These are phyloP conservation scores for Puccinia novopanici DNA, from an alignment of 1,284 basidiomycete genomes.

Conservation along the genomic window DNA sequence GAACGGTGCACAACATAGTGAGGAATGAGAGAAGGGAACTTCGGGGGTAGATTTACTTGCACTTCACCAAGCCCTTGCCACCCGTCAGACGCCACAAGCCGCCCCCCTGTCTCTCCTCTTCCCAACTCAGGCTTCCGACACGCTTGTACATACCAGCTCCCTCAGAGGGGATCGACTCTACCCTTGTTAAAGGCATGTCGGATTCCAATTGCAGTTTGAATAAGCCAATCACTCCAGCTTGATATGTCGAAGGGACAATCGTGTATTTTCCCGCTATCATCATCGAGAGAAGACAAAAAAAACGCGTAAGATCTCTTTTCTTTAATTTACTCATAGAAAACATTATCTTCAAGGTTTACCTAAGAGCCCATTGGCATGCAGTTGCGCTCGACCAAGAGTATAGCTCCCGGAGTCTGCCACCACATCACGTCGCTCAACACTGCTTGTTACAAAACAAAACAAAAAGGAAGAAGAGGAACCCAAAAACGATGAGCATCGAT, in stretches of 20 bases:
- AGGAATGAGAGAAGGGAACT: background rate
- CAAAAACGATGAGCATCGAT: background rate
- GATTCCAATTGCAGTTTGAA: slow-evolving; percentile 48
- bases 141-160: slow-evolving; percentile 49
- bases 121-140: slow-evolving; percentile 27
- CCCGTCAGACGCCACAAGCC: slow-evolving; percentile 28
- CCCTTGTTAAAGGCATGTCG: slow-evolving; percentile 18
- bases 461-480: background rate
- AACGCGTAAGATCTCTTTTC: background rate
- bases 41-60: slow-evolving; percentile 24
- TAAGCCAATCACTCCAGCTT: slow-evolving; percentile 27
- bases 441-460: too few relatives aligned
- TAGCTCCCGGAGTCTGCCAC: slow-evolving; percentile 44
- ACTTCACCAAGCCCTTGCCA: slow-evolving; percentile 26
- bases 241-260: slow-evolving; percentile 43
- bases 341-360: background rate
- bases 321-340: background rate
- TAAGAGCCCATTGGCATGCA: slow-evolving; percentile 20
- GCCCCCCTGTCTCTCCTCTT: slow-evolving; percentile 12
- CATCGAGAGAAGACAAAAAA: background rate
- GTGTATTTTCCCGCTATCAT: slow-evolving; percentile 45
- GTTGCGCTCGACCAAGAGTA: slow-evolving; percentile 30
- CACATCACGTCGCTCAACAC: slow-evolving; percentile 34
- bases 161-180: slow-evolving; percentile 33
- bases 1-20: background rate